Evolutionary conservation across 2,329 filamentous ascomycete species (phyloP), one percentile per base, ranked within the genome.

Genomic region (Helminthosporium solani): DNA sequence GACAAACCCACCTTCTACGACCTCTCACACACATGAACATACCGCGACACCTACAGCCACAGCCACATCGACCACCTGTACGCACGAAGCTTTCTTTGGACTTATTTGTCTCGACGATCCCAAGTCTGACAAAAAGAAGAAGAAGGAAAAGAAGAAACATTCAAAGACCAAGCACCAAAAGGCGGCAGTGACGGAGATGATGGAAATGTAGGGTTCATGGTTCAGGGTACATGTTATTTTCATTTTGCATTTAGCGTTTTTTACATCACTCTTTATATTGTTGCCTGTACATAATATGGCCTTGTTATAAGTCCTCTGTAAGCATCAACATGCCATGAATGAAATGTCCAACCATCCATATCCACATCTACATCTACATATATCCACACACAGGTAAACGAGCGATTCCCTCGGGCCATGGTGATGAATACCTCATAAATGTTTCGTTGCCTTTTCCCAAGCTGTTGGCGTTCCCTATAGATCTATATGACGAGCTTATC

Each of bases 1-100:
- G 33, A 74, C 73, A 0, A 69, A 67, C 7, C 71, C 76, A 42
- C 73, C 72, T 5, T 67, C 63, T 4, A 63, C 61, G 64, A 63
- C 18, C 69, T 68, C 18, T 57, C 51, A 52, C 14, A 48, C 53
- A 33, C 31, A n/a, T 31, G 19, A n/a, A 31, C 23, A 16, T 19
- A 27, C 14, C 21, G 4, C 21, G 4, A 33, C 18, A 21, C 27
- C 28, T 61, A 56, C 4, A 23, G 7, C 28, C 12, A 38, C 35
- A 21, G n/a, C 35, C 5, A 38, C 35, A n/a, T 37, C 57, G 8
- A 61, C 57, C 9, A 44, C 59, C 1, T 67, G 64, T 27, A 63
- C 57, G 2, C 49, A 50, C 2, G 58, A 64, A 34, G 63, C 56
- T 1, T 65, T 56, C 46, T 63, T 66, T 41, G 64, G 64, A 2